Base-by-base conservation (phyloP, 169 alveolate species). In the Plasmodium vivax region DNA sequence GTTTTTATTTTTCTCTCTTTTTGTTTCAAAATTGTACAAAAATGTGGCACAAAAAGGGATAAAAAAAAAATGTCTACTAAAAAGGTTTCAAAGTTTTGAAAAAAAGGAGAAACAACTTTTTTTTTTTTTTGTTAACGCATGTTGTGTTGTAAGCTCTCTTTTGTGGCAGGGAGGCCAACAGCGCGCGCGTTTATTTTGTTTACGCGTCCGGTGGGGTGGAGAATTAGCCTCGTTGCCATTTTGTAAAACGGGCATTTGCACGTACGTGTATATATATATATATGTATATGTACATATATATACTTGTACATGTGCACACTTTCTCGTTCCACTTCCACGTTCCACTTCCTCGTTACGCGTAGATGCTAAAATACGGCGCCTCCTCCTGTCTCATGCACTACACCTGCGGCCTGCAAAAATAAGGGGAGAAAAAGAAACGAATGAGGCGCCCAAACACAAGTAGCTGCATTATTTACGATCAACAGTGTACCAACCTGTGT, bases 111-210 rank as follows among this genome's bases (percentile, higher is more conserved):
- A 75, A 75, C 45, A 79, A 68, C 54, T 79, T 30, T 79, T 43
- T 79, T 79, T 79, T 30, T 79, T 79, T 41, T 79, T 41, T 79
- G n/a, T 79, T 34, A 23, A 80, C 34, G 19, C 36, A 23, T 80
- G 56, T 10, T 9, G 23, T 23, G n/a, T 80, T 36, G 85, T 80
- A 80, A 38, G 85, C 41, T 43, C 85, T 80, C 71, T 80, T 80
- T 43, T 80, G 74, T 43, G 32, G 51, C 85, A 80, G 4, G 56
- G 6, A 2, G 16, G 34, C 16, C 3, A 80, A 80, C 9, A 43
- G 23, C 2, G 56, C 19, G 3, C 41, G 3, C 2, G 12, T 80
- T 80, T 36, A 43, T 23, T 51, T 41, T 80, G 47, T 80, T 80
- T 80, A 45, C 1, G 51, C 56, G 74, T 19, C 51, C 30, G 3